These are phyloP conservation scores for Cladorrhinum sp. DNA, from an alignment of 2,329 filamentous ascomycete genomes.

Conservation along the genomic window DNA sequence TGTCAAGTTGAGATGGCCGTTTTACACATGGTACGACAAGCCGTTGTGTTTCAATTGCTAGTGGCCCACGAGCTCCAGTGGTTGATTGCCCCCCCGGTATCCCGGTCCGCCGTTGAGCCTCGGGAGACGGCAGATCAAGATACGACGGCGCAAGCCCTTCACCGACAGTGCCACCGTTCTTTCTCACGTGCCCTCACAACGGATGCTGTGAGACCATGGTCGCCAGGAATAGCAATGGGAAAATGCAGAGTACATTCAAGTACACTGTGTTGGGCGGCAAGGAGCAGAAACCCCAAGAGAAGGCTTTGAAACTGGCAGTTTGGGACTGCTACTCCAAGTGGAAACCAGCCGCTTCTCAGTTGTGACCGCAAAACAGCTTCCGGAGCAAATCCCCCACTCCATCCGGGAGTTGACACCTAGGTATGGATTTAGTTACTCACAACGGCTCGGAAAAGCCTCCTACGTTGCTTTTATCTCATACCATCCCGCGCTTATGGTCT, in stretches of 20 bases:
- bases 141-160: slow-evolving; percentile 10
- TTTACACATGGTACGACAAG: neutral
- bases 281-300: neutral
- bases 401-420: neutral
- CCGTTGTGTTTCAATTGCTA: neutral
- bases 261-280: neutral
- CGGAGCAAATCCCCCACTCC: neutral
- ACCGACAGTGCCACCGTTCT: slow-evolving; percentile 10
- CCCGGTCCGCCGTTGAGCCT: slow-evolving; percentile 24
- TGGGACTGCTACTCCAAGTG: neutral
- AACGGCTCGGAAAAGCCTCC: neutral
- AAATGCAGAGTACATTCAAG: slow-evolving; percentile 7
- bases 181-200: slow-evolving; percentile 13
- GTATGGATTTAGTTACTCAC: neutral
- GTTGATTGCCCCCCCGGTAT: slow-evolving; percentile 15
- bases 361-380: neutral
- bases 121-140: slow-evolving; percentile 14
- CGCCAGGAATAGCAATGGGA: slow-evolving; percentile 3
- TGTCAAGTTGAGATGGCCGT: neutral
- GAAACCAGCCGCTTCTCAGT: neutral
- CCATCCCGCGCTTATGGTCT: neutral
- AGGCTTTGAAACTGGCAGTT: neutral
- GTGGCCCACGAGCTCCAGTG: slow-evolving; percentile 7
- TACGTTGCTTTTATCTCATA: neutral
- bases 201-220: slow-evolving; percentile 3